Conservation (phyloP, 805 yeast genomes). For the Candida coleopterorum region DNA sequence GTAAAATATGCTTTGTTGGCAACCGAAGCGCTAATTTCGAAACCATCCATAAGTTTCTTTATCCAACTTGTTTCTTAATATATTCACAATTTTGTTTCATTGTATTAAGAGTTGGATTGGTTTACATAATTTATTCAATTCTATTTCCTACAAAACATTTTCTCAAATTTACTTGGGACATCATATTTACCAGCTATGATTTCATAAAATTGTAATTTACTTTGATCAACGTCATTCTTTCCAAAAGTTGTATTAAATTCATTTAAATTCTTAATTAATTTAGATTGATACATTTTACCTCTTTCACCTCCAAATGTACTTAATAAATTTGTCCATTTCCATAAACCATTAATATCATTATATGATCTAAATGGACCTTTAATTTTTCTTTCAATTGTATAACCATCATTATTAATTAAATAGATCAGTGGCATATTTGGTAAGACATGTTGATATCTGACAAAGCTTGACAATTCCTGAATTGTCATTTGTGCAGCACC, state of each 20-base stretch:
- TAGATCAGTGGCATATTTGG: slow-evolving; percentile 57
- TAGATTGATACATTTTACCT: slow-evolving; percentile 18
- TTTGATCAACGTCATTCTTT: slow-evolving; percentile 1
- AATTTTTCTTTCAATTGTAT: slow-evolving; percentile 84
- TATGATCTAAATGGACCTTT: slow-evolving; percentile 72
- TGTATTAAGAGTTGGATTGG: too few relatives aligned
- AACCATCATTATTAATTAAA: slow-evolving; percentile 79
- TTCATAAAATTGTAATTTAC: slow-evolving; percentile 19
- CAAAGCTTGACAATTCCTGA: slow-evolving; percentile 70
- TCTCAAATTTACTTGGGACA: slow-evolving; percentile 19
- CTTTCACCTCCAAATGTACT: slow-evolving; percentile 54
- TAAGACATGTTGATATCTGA: slow-evolving; percentile 44
- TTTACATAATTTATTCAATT: too few relatives aligned
- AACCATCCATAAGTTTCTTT: too few relatives aligned
- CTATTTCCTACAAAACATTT: slow-evolving; percentile 7
- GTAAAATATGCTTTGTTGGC: too few relatives aligned
- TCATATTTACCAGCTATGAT: slow-evolving; percentile 23
- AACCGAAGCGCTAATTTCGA: too few relatives aligned
- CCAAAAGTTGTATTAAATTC: slow-evolving; percentile 15
- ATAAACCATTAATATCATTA: slow-evolving; percentile 74
- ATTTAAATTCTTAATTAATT: slow-evolving; percentile 13
- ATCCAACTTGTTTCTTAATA: too few relatives aligned
- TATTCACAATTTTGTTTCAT: too few relatives aligned
- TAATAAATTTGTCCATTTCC: slow-evolving; percentile 77
- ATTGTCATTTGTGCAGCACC: slow-evolving; percentile 94